A percentile compares a stretch with the other conserved stretches of the same genome.
phyloP scores from a whole-genome alignment of 2,329 filamentous ascomycete genomes.

The Ampelomyces quisqualis region DNA sequence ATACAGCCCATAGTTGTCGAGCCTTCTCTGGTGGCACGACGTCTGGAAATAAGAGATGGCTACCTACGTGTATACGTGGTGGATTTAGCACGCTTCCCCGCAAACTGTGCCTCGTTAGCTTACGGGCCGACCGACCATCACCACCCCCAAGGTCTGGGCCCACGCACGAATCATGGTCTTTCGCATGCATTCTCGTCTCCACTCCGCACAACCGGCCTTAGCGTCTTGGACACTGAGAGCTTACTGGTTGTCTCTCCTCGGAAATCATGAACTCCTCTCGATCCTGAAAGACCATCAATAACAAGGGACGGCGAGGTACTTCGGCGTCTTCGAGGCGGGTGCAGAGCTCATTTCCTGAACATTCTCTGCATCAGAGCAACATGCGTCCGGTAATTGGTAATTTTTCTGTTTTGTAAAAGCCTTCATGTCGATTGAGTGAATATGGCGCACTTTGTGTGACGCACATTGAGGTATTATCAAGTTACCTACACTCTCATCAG shows the following conservation, averaged over 20 bases:
- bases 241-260: constrained; percentile 4
- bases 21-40: constrained; percentile 13
- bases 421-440: too few species aligned
- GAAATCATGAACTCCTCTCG: constrained; percentile 3
- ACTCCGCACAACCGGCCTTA: constrained; percentile 28
- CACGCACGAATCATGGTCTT: constrained; percentile 23
- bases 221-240: constrained; percentile 1
- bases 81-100: constrained; percentile 32
- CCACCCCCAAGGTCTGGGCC: constrained; percentile 22
- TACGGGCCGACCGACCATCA: constrained; percentile 24
- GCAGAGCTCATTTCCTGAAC: background rate
- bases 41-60: constrained; percentile 18
- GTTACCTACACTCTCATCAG: too few species aligned
- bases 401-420: too few species aligned
- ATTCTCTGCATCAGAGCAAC: too few species aligned
- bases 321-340: too few species aligned
- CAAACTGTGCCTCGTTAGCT: constrained; percentile 26
- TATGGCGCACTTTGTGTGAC: too few species aligned
- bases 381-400: too few species aligned
- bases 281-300: constrained; percentile 2
- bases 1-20: too few species aligned
- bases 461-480: too few species aligned
- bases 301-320: constrained; percentile 10
- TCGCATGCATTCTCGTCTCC: constrained; percentile 24
- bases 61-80: constrained; percentile 2